These are phyloP conservation scores for Dothideomycetidae sp. DNA, from an alignment of 2,329 filamentous ascomycete species.

Conservation along the genomic window DNA sequence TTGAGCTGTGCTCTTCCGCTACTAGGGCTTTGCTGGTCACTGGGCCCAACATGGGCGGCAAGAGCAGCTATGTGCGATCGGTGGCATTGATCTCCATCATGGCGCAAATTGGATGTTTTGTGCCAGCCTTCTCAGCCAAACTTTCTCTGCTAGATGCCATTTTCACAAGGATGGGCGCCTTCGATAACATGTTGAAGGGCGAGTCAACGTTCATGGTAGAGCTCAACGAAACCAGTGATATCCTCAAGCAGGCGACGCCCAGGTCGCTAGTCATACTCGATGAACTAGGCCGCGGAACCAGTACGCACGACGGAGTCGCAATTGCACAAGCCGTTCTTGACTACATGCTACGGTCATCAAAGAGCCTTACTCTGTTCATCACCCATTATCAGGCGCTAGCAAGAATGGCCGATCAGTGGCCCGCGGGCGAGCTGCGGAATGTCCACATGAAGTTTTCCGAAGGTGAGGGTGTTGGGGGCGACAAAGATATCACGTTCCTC, in stretches of 20 bases:
- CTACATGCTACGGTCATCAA: slow-evolving; percentile 60
- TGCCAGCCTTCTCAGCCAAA: slow-evolving; percentile 60
- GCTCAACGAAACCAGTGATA: slow-evolving; percentile 78
- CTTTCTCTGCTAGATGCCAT: slow-evolving; percentile 83
- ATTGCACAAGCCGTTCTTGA: slow-evolving; percentile 87
- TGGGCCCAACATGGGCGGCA: slow-evolving; percentile 97
- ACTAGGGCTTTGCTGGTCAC: slow-evolving; percentile 75
- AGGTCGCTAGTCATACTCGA: slow-evolving; percentile 82
- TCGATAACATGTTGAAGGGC: slow-evolving; percentile 88
- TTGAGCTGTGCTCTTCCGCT: slow-evolving; percentile 50
- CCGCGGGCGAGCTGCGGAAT: slow-evolving; percentile 54
- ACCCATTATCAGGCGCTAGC: slow-evolving; percentile 88
- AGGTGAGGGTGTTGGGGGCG: slow-evolving; percentile 34
- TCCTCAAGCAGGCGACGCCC: slow-evolving; percentile 75
- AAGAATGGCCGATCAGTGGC: slow-evolving; percentile 57
- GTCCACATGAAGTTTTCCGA: slow-evolving; percentile 86
- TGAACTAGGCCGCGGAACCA: slow-evolving; percentile 85
- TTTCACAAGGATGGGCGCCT: slow-evolving; percentile 88
- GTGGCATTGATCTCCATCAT: slow-evolving; percentile 86
- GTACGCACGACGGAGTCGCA: slow-evolving; percentile 88
- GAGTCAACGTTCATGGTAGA: slow-evolving; percentile 99
- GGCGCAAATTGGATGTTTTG: slow-evolving; percentile 87
- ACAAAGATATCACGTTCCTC: slow-evolving; percentile 79
- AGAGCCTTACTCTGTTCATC: slow-evolving; percentile 81
- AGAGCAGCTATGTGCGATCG: slow-evolving; percentile 91